Evolutionary conservation across 1,284 basidiomycete species (phyloP).

Genomic region (Amylostereum areolatum): DNA sequence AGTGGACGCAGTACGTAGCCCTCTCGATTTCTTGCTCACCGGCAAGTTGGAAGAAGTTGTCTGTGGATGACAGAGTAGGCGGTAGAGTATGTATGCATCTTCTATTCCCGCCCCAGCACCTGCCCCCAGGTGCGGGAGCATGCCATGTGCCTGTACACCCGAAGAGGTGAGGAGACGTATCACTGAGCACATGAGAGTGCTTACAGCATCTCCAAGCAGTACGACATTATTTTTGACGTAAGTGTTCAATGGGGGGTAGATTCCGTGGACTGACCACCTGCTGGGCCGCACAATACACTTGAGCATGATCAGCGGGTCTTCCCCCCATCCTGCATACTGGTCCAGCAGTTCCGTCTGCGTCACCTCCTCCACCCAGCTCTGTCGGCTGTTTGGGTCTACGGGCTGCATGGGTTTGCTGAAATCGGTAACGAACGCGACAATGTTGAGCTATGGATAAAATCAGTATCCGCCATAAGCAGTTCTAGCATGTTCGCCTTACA

Average conservation of each 20-base stretch:
- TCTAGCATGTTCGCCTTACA: slow-evolving; percentile 22
- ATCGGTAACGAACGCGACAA: slow-evolving; percentile 46
- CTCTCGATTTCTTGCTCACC: slow-evolving; percentile 25
- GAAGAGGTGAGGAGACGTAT: background rate
- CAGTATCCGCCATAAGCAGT: background rate
- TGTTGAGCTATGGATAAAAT: slow-evolving; percentile 30
- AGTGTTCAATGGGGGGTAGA: slow-evolving; percentile 41
- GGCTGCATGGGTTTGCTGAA: slow-evolving; percentile 30
- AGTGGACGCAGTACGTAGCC: too few species aligned
- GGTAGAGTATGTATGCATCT: slow-evolving; percentile 46
- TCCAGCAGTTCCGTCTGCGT: slow-evolving; percentile 38
- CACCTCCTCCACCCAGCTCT: slow-evolving; percentile 43
- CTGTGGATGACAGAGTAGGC: slow-evolving; percentile 40
- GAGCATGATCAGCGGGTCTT: slow-evolving; percentile 37
- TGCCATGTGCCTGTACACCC: slow-evolving; percentile 43
- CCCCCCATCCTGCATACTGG: slow-evolving; percentile 44
- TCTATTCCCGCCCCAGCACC: slow-evolving; percentile 62
- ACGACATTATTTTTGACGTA: slow-evolving; percentile 44
- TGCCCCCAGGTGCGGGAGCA: slow-evolving; percentile 56
- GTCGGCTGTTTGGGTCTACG: slow-evolving; percentile 24
- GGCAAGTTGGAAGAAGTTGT: slow-evolving; percentile 38
- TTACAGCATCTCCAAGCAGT: slow-evolving; percentile 54
- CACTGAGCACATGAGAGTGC: slow-evolving; percentile 11
- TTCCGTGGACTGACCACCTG: slow-evolving; percentile 55
- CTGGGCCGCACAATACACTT: slow-evolving; percentile 41